phyloP scores from a whole-genome alignment of 495 filamentous ascomycete genomes.

The Amniculicola lignicola region DNA sequence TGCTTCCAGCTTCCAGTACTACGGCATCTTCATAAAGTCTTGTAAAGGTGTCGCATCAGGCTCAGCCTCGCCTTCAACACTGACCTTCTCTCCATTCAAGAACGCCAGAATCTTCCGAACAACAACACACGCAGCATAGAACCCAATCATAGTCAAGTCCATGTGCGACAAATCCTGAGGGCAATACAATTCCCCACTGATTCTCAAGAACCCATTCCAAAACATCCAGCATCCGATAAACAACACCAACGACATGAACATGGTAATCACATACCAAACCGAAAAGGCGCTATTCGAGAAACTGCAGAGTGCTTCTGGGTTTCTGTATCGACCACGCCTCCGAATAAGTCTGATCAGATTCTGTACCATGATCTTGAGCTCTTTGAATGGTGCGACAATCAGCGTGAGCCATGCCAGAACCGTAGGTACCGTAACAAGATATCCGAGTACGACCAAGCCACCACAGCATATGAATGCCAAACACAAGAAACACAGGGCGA shows the following conservation, averaged over 20 bases:
- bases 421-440: not conserved
- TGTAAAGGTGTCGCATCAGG: too few relatives aligned
- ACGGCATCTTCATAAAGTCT: too few relatives aligned
- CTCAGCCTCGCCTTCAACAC: not conserved
- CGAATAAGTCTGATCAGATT: not conserved
- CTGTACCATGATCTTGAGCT: not conserved
- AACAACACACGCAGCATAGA: slow-evolving; percentile 6
- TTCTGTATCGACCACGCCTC: not conserved
- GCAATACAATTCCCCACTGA: slow-evolving; percentile 15
- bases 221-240: slow-evolving; percentile 23
- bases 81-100: not conserved
- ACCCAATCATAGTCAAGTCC: slow-evolving; percentile 15
- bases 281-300: not conserved
- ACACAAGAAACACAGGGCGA: not conserved
- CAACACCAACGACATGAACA: slow-evolving; percentile 9
- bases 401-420: slow-evolving; percentile 3
- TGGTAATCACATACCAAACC: not conserved
- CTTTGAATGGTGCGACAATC: slow-evolving; percentile 1
- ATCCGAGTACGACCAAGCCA: not conserved
- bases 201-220: slow-evolving; percentile 14
- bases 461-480: slow-evolving; percentile 2
- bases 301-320: not conserved
- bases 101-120: not conserved
- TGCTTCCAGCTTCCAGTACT: too few relatives aligned
- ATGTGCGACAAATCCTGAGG: slow-evolving; percentile 6